Conservation (phyloP, 2,329 filamentous ascomycete genomes). For the Fusarium begoniae region DNA sequence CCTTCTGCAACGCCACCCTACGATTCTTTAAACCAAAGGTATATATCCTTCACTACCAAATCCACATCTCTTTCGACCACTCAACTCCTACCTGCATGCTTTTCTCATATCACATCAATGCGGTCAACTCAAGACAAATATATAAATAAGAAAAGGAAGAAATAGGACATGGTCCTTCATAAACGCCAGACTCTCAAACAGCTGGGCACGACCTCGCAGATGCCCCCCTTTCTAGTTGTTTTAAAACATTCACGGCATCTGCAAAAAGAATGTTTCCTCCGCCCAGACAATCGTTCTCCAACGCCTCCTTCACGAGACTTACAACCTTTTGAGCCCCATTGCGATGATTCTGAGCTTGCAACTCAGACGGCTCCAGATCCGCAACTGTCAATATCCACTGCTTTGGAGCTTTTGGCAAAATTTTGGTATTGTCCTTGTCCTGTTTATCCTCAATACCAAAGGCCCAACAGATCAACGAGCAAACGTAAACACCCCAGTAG, state of each 20-base stretch:
- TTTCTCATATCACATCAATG: slow-evolving; percentile 10
- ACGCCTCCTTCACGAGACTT: slow-evolving; percentile 55
- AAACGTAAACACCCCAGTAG: slow-evolving; percentile 66
- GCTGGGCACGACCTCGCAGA: slow-evolving; percentile 43
- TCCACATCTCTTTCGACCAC: slow-evolving; percentile 12
- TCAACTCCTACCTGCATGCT: slow-evolving; percentile 16
- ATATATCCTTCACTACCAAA: neutral
- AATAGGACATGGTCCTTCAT: neutral
- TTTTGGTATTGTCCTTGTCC: slow-evolving; percentile 24
- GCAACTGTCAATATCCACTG: slow-evolving; percentile 55
- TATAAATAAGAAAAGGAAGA: neutral
- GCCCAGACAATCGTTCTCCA: slow-evolving; percentile 61
- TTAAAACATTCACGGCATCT: slow-evolving; percentile 63
- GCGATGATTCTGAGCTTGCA: slow-evolving; percentile 50
- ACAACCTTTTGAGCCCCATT: slow-evolving; percentile 58
- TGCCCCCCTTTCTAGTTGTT: slow-evolving; percentile 58
- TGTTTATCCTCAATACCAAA: slow-evolving; percentile 52
- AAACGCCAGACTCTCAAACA: neutral
- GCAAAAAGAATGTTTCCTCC: slow-evolving; percentile 60
- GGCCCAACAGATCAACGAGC: slow-evolving; percentile 68
- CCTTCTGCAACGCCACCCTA: neutral
- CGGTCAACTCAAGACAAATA: neutral
- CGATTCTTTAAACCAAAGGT: neutral
- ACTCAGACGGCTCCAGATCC: slow-evolving; percentile 50
- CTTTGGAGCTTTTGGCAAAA: slow-evolving; percentile 43